Evolutionary conservation across 768 basidiomycete species (phyloP).

Genomic region (Xerocomus potaroensis): DNA sequence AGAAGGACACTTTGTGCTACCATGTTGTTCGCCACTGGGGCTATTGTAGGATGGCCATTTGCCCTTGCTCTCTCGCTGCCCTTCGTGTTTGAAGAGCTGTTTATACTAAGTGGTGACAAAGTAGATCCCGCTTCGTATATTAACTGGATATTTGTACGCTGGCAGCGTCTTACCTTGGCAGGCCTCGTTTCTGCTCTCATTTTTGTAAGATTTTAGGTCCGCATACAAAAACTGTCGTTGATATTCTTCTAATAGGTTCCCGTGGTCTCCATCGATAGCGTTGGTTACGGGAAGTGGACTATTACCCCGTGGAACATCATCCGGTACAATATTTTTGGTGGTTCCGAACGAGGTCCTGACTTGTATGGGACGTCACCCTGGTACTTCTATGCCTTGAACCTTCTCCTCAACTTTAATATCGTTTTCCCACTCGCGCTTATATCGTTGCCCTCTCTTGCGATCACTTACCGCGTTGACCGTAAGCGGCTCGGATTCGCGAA

Average conservation of each 20-base stretch:
- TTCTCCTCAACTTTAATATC: slow-evolving; percentile 92
- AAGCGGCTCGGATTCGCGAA: slow-evolving; percentile 63
- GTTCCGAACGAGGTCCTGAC: slow-evolving; percentile 73
- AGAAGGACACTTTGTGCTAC: slow-evolving; percentile 63
- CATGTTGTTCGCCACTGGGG: slow-evolving; percentile 70
- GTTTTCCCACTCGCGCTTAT: slow-evolving; percentile 74
- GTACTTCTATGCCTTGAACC: slow-evolving; percentile 83
- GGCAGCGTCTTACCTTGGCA: slow-evolving; percentile 50
- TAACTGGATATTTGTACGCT: slow-evolving; percentile 61
- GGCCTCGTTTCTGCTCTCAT: slow-evolving; percentile 56
- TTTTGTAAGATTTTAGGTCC: slow-evolving; percentile 43
- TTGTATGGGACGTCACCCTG: slow-evolving; percentile 91
- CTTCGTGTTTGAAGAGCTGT: slow-evolving; percentile 87
- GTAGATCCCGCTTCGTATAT: slow-evolving; percentile 42
- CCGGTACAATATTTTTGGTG: slow-evolving; percentile 88
- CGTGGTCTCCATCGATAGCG: slow-evolving; percentile 75
- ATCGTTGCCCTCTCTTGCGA: slow-evolving; percentile 70
- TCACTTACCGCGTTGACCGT: slow-evolving; percentile 73
- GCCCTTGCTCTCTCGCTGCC: slow-evolving; percentile 83
- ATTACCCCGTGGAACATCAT: slow-evolving; percentile 93
- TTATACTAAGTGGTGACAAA: slow-evolving; percentile 66
- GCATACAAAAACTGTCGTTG: neutral
- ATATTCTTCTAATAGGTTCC: slow-evolving; percentile 57
- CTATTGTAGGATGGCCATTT: slow-evolving; percentile 96
- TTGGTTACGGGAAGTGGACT: slow-evolving; percentile 75